Conservation (phyloP, 2,329 filamentous ascomycete species). For the Cordyceps militaris region DNA sequence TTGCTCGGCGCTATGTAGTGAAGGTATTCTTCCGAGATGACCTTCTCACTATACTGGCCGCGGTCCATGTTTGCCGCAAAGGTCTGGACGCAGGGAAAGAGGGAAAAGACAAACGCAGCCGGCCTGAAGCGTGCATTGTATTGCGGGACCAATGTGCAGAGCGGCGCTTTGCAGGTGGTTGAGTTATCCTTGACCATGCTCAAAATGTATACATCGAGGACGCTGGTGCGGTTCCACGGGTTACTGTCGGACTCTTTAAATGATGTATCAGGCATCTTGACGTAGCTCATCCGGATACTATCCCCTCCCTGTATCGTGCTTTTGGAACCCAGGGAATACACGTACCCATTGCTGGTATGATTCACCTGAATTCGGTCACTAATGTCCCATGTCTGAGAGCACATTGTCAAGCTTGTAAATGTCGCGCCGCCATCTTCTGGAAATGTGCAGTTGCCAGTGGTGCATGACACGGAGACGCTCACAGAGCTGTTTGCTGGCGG, state of each 20-base stretch:
- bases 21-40: background rate
- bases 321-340: background rate
- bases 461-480: background rate
- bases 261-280: background rate
- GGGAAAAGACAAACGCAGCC: background rate
- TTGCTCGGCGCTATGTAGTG: background rate
- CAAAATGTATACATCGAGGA: background rate
- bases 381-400: background rate
- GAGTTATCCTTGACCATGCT: background rate
- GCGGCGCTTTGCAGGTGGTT: background rate
- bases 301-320: background rate
- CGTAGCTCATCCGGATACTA: background rate
- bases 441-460: conserved; percentile 8
- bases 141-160: background rate
- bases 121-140: background rate
- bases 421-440: background rate
- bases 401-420: background rate
- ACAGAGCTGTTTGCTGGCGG: background rate
- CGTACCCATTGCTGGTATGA: background rate
- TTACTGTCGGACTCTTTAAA: background rate
- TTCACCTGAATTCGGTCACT: background rate
- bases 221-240: conserved; percentile 1
- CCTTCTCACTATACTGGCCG: background rate
- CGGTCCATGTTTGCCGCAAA: background rate
- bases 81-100: background rate